Base-by-base conservation (phyloP, 2,329 filamentous ascomycete species). In the Aspergillus flavus region DNA sequence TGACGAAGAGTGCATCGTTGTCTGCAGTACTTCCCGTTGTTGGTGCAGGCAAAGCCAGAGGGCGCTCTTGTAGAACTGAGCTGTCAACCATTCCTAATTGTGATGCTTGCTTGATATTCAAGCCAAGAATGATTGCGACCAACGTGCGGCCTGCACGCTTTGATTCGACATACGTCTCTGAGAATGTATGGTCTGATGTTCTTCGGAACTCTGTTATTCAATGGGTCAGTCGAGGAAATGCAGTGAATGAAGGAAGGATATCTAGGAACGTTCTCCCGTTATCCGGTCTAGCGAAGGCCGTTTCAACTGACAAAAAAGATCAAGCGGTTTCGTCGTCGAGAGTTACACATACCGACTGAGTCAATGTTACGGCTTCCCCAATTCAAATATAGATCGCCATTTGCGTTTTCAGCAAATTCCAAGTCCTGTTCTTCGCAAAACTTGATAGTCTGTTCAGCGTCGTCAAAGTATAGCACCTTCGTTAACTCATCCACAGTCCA, bases 341-440 rank as follows among this genome's bases (percentile, higher is more conserved):
- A 63, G 46, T 26, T n/a, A 61, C 61, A 79, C 79, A 61, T 77
- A 81, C 79, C 76, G 57, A 86, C 76, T 54, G 84, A 82, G 59
- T 81, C 80, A 64, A 87, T 77, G 61, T 73, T 72, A 59, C 74
- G 74, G 41, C 70, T 76, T n/a, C 78, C 78, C 75, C 79, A 81
- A 63, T 88, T 83, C 55, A 89, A 76, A 71, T 82, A 88, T 46
- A 78, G 70, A 3, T 78, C 72, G 7, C 83, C 83, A 55, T 81
- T 77, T 5, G 75, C 73, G 64, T 81, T 81, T 32, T 81, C 76
- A 32, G 75, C 75, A 48, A 89, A 82, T 2, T 78, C 71, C 53
- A 89, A 81, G 26, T 82, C 82, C 66, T 86, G 85, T 9, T 80
- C 76, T 66, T 83, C 78, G 69, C 84, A 86, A 65, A 87, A 88